A percentile compares a stretch with the other conserved stretches of the same genome.
Conservation (phyloP, 768 basidiomycete genomes). For the Lentinula sp. region DNA sequence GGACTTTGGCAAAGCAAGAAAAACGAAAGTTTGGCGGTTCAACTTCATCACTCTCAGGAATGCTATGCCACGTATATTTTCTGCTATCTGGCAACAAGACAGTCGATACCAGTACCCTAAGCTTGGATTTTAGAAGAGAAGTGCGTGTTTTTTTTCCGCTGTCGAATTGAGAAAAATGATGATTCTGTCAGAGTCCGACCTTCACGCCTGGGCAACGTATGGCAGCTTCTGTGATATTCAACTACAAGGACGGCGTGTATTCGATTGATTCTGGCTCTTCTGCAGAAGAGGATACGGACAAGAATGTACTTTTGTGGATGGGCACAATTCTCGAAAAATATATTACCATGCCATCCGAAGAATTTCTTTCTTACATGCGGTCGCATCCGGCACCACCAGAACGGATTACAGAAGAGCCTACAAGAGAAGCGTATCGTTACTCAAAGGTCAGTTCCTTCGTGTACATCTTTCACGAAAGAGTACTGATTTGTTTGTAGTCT, state of each 20-base stretch:
- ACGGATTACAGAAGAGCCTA: slow-evolving; percentile 23
- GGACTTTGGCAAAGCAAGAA: slow-evolving; percentile 50
- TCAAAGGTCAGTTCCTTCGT: slow-evolving; percentile 51
- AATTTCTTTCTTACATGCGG: slow-evolving; percentile 56
- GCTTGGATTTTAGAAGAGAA: slow-evolving; percentile 49
- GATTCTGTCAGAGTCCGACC: slow-evolving; percentile 34
- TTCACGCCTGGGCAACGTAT: slow-evolving; percentile 80
- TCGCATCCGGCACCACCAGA: slow-evolving; percentile 21
- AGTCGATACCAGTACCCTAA: slow-evolving; percentile 58
- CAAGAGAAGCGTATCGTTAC: slow-evolving; percentile 80
- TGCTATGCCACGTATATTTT: slow-evolving; percentile 85
- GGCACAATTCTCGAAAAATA: slow-evolving; percentile 88
- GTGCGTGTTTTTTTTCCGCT: slow-evolving; percentile 32
- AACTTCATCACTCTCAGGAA: slow-evolving; percentile 82
- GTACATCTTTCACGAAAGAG: background rate
- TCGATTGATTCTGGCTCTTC: slow-evolving; percentile 52
- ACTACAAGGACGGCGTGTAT: slow-evolving; percentile 61
- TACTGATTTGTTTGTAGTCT: slow-evolving; percentile 27
- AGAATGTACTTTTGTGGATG: slow-evolving; percentile 75
- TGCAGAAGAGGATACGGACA: slow-evolving; percentile 36
- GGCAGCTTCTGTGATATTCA: slow-evolving; percentile 65
- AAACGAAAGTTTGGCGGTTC: slow-evolving; percentile 71
- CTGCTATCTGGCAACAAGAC: slow-evolving; percentile 67
- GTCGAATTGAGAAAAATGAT: background rate
- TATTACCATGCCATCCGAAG: slow-evolving; percentile 57